Base-by-base conservation (phyloP, 306 rosid species). In the Cucurbita argyrosperma region DNA sequence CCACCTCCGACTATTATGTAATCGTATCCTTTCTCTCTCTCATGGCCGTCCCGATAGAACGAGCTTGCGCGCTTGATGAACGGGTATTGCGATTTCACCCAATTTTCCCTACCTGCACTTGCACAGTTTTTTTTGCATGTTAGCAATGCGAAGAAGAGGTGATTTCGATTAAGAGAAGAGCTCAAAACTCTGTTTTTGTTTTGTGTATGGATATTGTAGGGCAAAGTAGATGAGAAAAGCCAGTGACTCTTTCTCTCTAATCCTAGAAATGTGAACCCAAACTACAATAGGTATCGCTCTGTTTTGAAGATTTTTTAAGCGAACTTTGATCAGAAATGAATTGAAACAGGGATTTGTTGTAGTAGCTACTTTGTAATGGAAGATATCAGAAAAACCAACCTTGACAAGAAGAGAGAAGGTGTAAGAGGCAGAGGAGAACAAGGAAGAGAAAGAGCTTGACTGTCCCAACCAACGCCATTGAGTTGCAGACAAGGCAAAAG, bases 1-100 rank as follows among this genome's bases (percentile, higher is more conserved):
- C 99, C 99, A 5, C 99, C 99, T 37, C 99, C 99, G 13, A 94
- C 87, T 26, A 94, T 77, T 74, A 94, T 94, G 82, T 94, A 94
- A 61, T 94, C 99, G 76, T 83, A 94, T 0, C 10, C 90, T 43
- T 79, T 77, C 60, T 57, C 75, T 39, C 82, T 80, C 62, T 53
- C 79, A n/a, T 42, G 71, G 13, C 81, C 49, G 51, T 80, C 80
- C 4, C 88, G 79, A 58, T 90, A 71, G 72, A 94, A 94, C 56
- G 89, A 75, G 78, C 99, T 91, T 54, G 99, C 99, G 10, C 56
- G 78, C 76, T 53, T 88, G 18, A 91, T 86, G 76, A 89, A 94
- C 4, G 99, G 96, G 86, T 88, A 91, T 2, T 46, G 59, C 10
- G 63, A 76, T 69, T 78, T 66, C 68, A 55, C 23, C 59, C 45